These are phyloP conservation scores for Paramecium pentaurelia DNA, from an alignment of 73 alveolate species.

Conservation along the genomic window DNA sequence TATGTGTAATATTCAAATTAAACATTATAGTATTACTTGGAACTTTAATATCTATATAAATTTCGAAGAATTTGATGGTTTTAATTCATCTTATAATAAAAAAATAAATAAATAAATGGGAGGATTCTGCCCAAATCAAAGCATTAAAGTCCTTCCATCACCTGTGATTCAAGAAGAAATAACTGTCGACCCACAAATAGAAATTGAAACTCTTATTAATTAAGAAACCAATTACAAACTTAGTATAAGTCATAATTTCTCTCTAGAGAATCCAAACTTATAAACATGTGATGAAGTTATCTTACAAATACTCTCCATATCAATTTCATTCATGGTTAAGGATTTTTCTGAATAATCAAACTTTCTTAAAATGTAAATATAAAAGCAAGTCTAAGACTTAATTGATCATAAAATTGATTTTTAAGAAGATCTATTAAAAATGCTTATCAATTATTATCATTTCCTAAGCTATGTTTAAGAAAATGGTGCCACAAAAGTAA, in stretches of 20 bases:
- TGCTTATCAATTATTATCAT: not conserved
- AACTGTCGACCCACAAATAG: not conserved
- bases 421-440: not conserved
- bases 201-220: not conserved
- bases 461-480: not conserved
- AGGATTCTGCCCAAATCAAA: not conserved
- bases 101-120: not conserved
- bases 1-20: not conserved
- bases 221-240: not conserved
- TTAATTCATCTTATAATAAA: not conserved
- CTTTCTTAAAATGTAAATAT: not conserved
- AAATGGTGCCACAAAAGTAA: not conserved
- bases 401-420: not conserved
- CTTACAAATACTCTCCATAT: not conserved
- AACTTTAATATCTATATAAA: not conserved
- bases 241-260: not conserved
- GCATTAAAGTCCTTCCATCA: not conserved
- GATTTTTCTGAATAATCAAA: not conserved
- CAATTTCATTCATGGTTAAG: not conserved
- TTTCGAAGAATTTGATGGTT: not conserved
- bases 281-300: not conserved
- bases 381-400: not conserved
- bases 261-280: not conserved
- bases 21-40: not conserved
- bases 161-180: not conserved